These are phyloP conservation scores for Pyrus pyrifolia DNA, from an alignment of 306 rosid genomes.

Conservation along the genomic window DNA sequence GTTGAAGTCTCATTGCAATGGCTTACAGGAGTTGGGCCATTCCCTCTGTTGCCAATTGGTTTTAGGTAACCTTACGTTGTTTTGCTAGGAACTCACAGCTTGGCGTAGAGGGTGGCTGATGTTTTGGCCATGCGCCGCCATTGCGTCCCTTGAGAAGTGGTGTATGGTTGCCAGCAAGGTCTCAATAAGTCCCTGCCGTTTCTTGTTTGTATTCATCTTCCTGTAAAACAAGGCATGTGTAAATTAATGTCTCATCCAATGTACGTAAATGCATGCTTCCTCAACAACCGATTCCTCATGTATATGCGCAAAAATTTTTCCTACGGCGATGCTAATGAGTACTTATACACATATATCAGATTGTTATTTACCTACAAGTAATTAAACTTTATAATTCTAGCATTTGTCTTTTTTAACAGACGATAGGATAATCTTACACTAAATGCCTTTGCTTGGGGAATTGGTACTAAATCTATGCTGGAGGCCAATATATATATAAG, in stretches of 20 bases:
- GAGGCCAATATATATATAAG: background rate
- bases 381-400: too few species aligned
- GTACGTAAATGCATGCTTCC: too few species aligned
- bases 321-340: too few species aligned
- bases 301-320: too few species aligned
- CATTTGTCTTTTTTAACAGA: too few species aligned
- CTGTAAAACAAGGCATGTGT: conserved; percentile 21
- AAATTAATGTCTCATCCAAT: background rate
- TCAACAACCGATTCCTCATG: too few species aligned
- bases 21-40: too few species aligned
- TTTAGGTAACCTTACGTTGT: too few species aligned
- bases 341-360: too few species aligned
- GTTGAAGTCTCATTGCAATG: background rate
- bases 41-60: too few species aligned
- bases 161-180: conserved; percentile 49
- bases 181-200: conserved; percentile 40
- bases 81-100: conserved; percentile 37
- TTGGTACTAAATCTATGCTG: background rate
- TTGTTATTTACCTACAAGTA: too few species aligned
- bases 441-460: background rate
- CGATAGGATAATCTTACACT: too few species aligned
- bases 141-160: conserved; percentile 53
- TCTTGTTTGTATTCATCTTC: conserved; percentile 32
- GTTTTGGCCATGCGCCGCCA: conserved; percentile 51
- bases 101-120: conserved; percentile 44